Percentiles rank a stretch among this genome's conserved stretches.
These are phyloP conservation scores for Stygiomarasmius scandens DNA, from an alignment of 1,284 basidiomycete genomes.

Conservation along the genomic window DNA sequence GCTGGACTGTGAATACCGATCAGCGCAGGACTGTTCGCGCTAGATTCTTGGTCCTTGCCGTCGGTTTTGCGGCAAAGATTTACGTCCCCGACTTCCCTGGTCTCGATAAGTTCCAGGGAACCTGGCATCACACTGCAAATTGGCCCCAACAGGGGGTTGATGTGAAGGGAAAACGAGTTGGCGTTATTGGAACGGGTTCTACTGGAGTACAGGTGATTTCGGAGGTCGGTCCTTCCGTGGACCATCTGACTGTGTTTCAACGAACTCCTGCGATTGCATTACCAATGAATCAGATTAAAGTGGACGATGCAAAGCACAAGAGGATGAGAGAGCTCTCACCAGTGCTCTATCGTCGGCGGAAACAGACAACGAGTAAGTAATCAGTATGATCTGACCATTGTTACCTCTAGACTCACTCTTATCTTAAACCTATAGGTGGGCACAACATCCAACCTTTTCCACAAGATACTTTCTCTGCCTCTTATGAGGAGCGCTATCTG, in stretches of 20 bases:
- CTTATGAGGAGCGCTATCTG: conserved; percentile 23
- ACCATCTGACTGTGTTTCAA: conserved; percentile 29
- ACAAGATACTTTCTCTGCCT: background rate
- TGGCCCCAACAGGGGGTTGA: conserved; percentile 27
- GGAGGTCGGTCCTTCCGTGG: conserved; percentile 19
- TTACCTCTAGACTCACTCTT: background rate
- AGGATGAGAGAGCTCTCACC: conserved; percentile 23
- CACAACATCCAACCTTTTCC: background rate
- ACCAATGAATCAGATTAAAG: conserved; percentile 24
- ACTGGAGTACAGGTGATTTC: conserved; percentile 29
- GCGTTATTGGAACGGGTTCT: conserved; percentile 28
- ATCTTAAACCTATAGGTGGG: background rate
- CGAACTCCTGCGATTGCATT: conserved; percentile 27
- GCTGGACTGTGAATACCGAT: conserved; percentile 25
- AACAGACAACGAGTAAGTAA: conserved; percentile 21
- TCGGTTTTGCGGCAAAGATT: conserved; percentile 24
- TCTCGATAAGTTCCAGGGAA: conserved; percentile 26
- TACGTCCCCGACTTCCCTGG: conserved; percentile 22
- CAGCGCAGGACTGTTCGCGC: conserved; percentile 17
- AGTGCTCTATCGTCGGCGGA: conserved; percentile 17
- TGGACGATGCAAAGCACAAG: conserved; percentile 14
- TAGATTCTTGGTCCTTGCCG: conserved; percentile 24
- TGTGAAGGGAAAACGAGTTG: too few relatives aligned
- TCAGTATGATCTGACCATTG: background rate
- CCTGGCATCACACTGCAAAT: conserved; percentile 22